Conservation (phyloP, 106 monocot species). For the Apostasia ramifera region DNA sequence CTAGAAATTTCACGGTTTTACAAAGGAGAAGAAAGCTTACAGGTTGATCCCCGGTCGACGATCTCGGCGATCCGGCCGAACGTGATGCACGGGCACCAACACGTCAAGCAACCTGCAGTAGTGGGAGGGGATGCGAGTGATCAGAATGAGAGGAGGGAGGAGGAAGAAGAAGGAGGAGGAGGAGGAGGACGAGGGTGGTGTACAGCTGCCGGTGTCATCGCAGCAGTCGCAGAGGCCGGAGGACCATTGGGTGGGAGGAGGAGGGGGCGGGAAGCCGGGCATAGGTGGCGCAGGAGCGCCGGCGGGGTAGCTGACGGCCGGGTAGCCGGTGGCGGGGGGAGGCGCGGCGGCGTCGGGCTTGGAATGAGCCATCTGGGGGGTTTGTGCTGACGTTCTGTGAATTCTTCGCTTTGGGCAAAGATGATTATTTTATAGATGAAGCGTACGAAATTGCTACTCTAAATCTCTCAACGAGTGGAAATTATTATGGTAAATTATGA, state of each 20-base stretch:
- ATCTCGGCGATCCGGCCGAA: slow-evolving; percentile 52
- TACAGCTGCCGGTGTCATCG: slow-evolving; percentile 43
- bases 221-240: slow-evolving; percentile 41
- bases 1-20: not conserved
- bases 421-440: too few relatives aligned
- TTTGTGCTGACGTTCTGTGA: too few relatives aligned
- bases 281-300: not conserved
- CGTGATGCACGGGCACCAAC: slow-evolving; percentile 42
- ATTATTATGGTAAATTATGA: too few relatives aligned
- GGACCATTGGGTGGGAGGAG: slow-evolving; percentile 20
- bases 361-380: not conserved
- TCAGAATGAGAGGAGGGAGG: not conserved
- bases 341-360: not conserved
- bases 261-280: not conserved
- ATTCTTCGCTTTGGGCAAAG: too few relatives aligned
- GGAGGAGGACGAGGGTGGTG: not conserved
- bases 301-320: not conserved
- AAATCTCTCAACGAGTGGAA: too few relatives aligned
- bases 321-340: not conserved
- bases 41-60: slow-evolving; percentile 30
- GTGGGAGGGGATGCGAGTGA: too few relatives aligned
- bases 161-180: not conserved
- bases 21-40: slow-evolving; percentile 15
- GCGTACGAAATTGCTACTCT: too few relatives aligned
- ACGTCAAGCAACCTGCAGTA: slow-evolving; percentile 34